Evolutionary conservation across 345 rosid genomes (phyloP), one percentile per base, ranked within the genome.

Genomic region (Diplotaxis tenuifolia): DNA sequence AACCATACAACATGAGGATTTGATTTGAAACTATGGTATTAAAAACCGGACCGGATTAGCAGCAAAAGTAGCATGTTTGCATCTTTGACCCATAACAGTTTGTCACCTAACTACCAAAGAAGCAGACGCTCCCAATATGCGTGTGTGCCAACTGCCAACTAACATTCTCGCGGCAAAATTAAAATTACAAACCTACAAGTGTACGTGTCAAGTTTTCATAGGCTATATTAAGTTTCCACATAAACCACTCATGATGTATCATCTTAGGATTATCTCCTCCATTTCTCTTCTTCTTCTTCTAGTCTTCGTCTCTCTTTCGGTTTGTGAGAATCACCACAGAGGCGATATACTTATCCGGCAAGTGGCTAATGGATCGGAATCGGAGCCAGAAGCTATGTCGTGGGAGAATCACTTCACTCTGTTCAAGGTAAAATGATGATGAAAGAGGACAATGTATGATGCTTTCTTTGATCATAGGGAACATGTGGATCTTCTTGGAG

Each of bases 401-500:
- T 82, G 75, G 4, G 88, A 86, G 69, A 84, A 82, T 62, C 95
- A 87, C 78, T 90, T 90, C 70, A n/a, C 84, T 10, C 86, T 85
- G 1, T 93, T 93, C 86, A 93, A 87, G 84, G 34, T 23, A 20
- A 9, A 1, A 50, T 9, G 23, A 18, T 49, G 4, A 45, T 45
- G 52, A 45, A 45, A n/a, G 7, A 19, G 18, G 6, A 6, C 8
- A 14, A 40, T 40, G 15, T 16, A 19, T 3, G 22, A 3, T 50
- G 58, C 2, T 21, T 10, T 28, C 20, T 53, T 20, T 20, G 0
- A 40, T 40, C 47, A 40, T 77, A 93, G 98, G 96, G 96, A 70
- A 79, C 91, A 5, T 93, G 97, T 58, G 98, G 98, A 63, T 93
- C 98, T 0, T 93, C 97, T 85, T 93, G 98, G 98, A 81, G 96